Evolutionary conservation across 192 early-diverging fungal species (phyloP).

Genomic region (Thamnidium elegans): DNA sequence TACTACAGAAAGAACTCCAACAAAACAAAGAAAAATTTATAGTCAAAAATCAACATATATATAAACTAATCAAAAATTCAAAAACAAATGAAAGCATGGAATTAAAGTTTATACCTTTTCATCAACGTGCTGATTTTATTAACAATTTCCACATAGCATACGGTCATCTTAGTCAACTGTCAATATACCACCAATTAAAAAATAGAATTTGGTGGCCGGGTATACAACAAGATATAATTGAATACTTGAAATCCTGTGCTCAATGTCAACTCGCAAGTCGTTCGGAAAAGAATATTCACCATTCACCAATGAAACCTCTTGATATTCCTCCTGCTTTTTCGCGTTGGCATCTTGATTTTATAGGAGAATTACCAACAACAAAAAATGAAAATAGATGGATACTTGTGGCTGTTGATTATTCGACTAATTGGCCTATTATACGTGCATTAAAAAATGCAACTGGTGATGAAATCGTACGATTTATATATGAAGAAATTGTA

Average conservation of each 20-base stretch:
- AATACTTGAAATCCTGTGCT: constrained; percentile 6
- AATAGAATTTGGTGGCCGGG: constrained; percentile 17
- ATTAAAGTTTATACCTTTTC: neutral
- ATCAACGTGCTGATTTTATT: neutral
- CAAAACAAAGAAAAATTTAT: neutral
- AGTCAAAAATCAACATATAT: neutral
- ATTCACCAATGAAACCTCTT: constrained; percentile 8
- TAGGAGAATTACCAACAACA: constrained; percentile 1
- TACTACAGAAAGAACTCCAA: neutral
- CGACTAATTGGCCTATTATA: constrained; percentile 29
- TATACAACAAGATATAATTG: constrained; percentile 4
- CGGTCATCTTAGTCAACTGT: neutral
- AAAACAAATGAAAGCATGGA: neutral
- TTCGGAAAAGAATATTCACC: neutral
- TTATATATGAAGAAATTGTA: constrained; percentile 32
- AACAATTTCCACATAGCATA: constrained; percentile 8
- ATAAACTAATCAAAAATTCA: neutral
- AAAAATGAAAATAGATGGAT: constrained; percentile 21
- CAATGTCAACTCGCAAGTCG: constrained; percentile 4
- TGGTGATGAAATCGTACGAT: constrained; percentile 16
- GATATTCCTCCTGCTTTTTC: constrained; percentile 1
- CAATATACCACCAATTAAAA: neutral
- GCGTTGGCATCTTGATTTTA: constrained; percentile 13
- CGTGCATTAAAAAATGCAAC: constrained; percentile 13
- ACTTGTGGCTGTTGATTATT: constrained; percentile 26